Evolutionary conservation across 2,329 filamentous ascomycete species (phyloP).

Genomic region (Aspergillus intermedius): DNA sequence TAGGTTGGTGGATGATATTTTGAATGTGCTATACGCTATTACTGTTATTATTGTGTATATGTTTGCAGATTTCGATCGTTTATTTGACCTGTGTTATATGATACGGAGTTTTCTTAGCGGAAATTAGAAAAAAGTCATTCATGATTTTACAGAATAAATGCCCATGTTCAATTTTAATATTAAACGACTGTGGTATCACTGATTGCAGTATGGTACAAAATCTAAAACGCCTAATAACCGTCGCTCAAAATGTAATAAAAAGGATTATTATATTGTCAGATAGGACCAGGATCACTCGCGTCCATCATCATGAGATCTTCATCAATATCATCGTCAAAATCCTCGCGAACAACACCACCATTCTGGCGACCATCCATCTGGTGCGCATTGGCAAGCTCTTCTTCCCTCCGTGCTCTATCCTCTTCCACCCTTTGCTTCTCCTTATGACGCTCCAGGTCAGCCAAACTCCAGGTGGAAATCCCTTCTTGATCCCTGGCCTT

Average conservation of each 20-base stretch:
- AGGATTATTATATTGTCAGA: conserved; percentile 3
- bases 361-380: conserved; percentile 18
- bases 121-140: conserved; percentile 28
- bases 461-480: conserved; percentile 82
- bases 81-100: conserved; percentile 28
- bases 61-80: conserved; percentile 9
- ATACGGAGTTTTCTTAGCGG: conserved; percentile 34
- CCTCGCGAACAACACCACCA: conserved; percentile 17
- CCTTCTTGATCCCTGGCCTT: conserved; percentile 77
- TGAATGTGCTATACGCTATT: conserved; percentile 4
- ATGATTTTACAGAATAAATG: conserved; percentile 16
- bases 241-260: not conserved
- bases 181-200: conserved; percentile 5
- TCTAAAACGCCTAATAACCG: not conserved
- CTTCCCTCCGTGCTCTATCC: conserved; percentile 58
- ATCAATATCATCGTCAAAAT: conserved; percentile 39
- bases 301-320: conserved; percentile 39
- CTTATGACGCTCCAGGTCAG: conserved; percentile 65
- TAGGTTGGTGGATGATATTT: conserved; percentile 18
- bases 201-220: not conserved
- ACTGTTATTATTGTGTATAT: conserved; percentile 13
- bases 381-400: conserved; percentile 23
- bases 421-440: conserved; percentile 64
- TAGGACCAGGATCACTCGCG: conserved; percentile 19
- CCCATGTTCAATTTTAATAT: conserved; percentile 10